Percentiles rank a stretch among this genome's conserved stretches.
Conservation (phyloP, 176 grass and related monocot genomes). For the Chloris gayana region DNA sequence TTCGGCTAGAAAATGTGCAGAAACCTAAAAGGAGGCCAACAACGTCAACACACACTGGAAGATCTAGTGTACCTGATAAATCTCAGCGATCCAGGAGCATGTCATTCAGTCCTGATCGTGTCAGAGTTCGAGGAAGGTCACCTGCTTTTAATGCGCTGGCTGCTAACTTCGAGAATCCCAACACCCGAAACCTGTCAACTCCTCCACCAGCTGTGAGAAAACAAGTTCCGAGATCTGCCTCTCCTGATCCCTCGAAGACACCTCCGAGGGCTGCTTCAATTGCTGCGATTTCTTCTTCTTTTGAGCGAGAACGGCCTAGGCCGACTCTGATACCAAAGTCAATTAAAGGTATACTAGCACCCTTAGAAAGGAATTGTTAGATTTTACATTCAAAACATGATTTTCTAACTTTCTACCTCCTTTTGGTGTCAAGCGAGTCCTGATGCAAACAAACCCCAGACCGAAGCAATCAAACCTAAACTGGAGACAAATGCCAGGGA, state of each 20-base stretch:
- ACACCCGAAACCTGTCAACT: slow-evolving; percentile 89
- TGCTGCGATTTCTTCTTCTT: slow-evolving; percentile 68
- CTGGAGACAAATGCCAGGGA: slow-evolving; percentile 66
- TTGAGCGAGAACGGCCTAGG: slow-evolving; percentile 81
- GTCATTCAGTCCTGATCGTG: slow-evolving; percentile 96
- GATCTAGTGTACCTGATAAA: slow-evolving; percentile 85
- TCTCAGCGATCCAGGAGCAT: slow-evolving; percentile 95
- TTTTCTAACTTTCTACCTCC: slow-evolving; percentile 40
- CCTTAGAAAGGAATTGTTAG: slow-evolving; percentile 17
- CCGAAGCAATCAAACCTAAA: slow-evolving; percentile 72
- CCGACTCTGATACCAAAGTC: slow-evolving; percentile 93
- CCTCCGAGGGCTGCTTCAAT: slow-evolving; percentile 65
- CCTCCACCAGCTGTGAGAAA: slow-evolving; percentile 84
- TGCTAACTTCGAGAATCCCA: slow-evolving; percentile 92
- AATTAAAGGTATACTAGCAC: slow-evolving; percentile 76
- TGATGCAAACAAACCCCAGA: slow-evolving; percentile 52
- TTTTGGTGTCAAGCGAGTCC: slow-evolving; percentile 69
- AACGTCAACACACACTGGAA: slow-evolving; percentile 70
- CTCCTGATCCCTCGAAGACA: slow-evolving; percentile 66
- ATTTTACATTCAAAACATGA: slow-evolving; percentile 10
- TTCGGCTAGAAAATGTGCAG: slow-evolving; percentile 46
- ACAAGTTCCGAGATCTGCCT: slow-evolving; percentile 53
- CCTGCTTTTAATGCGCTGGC: slow-evolving; percentile 96
- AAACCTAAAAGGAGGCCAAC: slow-evolving; percentile 86
- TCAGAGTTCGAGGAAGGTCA: slow-evolving; percentile 91